Base-by-base conservation (phyloP, 768 basidiomycete genomes). In the Calocybe cyanea region DNA sequence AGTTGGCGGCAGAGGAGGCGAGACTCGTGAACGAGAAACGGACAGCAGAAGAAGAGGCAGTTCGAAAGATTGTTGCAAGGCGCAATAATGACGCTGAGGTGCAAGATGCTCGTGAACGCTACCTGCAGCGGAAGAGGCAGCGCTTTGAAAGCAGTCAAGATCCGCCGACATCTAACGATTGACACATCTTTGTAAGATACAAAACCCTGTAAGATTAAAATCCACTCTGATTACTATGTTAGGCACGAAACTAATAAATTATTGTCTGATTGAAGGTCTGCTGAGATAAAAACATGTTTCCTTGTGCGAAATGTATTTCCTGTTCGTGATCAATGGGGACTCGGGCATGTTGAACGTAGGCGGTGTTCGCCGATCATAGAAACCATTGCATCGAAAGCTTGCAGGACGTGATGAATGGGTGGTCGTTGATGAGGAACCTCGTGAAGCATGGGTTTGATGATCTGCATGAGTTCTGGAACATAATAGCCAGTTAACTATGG, bases 11-110 rank as follows among this genome's bases (percentile, higher is more conserved):
- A 54, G 89, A 95, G 60, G 70, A 76, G 42, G 75, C 77, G 50
- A 78, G 85, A 50, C 55, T 79, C 32, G 68, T 70, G 48, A 60
- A 68, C 48, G 81, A 83, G 60, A 80, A 68, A 59, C 76, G 77
- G 54, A 70, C 69, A 50, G 73, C 75, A 30, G 85, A 85, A 43
- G 70, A 80, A 41, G 81, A 83, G 56, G 79, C 76, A n/a, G 71
- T 75, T 30, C 81, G 81, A 58, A 75, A 85, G 48, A 72, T 77
- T 28, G 76, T 90, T 19, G 70, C 78, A 42, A 87, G 82, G 61
- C 76, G 91, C 49, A 95, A 94, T 59, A 83, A 76, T 20, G 83
- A 87, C 30, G 64, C 64, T n/a, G 80, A 82, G 43, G 78, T 94
- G 30, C 73, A 83, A 63, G 83, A 76, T 59, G 90, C 89, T 11